Percentiles rank a stretch among this genome's conserved stretches.
phyloP scores from a whole-genome alignment of 805 yeast species.

The Candida oleophila region DNA sequence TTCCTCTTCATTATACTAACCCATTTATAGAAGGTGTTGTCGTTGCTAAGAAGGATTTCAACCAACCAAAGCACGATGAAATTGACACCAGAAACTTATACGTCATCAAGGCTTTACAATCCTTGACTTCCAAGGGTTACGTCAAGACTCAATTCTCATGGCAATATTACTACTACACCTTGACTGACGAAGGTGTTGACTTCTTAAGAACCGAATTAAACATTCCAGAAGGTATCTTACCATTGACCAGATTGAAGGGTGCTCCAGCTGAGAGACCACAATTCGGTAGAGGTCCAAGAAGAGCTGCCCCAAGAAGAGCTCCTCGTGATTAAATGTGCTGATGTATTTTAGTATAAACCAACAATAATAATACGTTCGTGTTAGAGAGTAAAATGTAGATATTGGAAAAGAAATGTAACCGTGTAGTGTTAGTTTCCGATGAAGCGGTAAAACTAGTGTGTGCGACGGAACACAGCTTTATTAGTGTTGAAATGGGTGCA shows the following conservation, averaged over 20 bases:
- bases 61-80: slow-evolving; percentile 97
- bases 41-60: slow-evolving; percentile 98
- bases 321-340: slow-evolving; percentile 41
- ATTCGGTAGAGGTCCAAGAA: slow-evolving; percentile 38
- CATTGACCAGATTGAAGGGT: slow-evolving; percentile 95
- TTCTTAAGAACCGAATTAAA: slow-evolving; percentile 97
- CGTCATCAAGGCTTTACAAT: slow-evolving; percentile 98
- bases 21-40: slow-evolving; percentile 87
- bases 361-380: slow-evolving; percentile 9
- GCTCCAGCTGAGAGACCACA: slow-evolving; percentile 81
- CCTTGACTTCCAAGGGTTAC: slow-evolving; percentile 97
- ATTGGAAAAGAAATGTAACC: background rate
- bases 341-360: slow-evolving; percentile 9
- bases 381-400: background rate
- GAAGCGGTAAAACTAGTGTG: too few relatives aligned
- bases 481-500: too few relatives aligned
- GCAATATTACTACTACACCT: slow-evolving; percentile 99
- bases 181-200: slow-evolving; percentile 99
- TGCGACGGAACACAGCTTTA: too few relatives aligned
- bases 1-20: slow-evolving; percentile 33
- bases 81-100: slow-evolving; percentile 97
- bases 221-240: slow-evolving; percentile 98
- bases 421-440: background rate
- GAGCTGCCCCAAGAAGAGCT: slow-evolving; percentile 47
- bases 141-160: slow-evolving; percentile 99